Percentiles rank a stretch among this genome's conserved stretches.
phyloP scores from a whole-genome alignment of 2,329 filamentous ascomycete species.

The Ceratocystis huliohia region DNA sequence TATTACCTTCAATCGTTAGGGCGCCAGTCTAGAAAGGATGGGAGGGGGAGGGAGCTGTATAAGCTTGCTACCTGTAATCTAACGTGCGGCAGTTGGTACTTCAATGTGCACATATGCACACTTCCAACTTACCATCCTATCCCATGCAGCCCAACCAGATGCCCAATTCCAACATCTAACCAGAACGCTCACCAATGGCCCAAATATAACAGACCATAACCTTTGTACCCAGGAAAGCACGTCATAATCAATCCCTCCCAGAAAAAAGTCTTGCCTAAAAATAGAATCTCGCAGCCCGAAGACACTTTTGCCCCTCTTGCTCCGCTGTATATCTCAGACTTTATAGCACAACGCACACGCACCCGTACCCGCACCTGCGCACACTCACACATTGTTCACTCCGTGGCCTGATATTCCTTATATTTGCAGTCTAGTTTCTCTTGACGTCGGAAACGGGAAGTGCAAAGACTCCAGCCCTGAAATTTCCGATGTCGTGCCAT shows the following conservation, averaged over 20 bases:
- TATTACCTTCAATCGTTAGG: background rate
- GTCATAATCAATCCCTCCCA: background rate
- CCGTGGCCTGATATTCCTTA: background rate
- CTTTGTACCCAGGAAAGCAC: background rate
- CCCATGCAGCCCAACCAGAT: background rate
- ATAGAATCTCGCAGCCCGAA: conserved; percentile 6
- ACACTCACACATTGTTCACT: background rate
- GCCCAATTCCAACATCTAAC: background rate
- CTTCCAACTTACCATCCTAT: background rate
- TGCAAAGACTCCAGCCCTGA: background rate
- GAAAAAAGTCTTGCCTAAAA: background rate
- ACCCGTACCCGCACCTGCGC: no score
- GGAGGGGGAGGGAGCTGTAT: background rate
- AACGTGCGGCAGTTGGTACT: background rate
- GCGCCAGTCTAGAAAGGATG: background rate
- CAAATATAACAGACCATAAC: background rate
- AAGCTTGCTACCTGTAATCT: background rate
- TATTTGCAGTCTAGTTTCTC: background rate
- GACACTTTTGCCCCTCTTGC: background rate
- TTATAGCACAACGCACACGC: background rate
- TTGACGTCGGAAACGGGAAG: background rate
- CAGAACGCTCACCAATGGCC: background rate
- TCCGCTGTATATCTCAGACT: background rate
- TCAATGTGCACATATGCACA: background rate
- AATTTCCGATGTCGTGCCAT: conserved; percentile 2